Percentiles rank a stretch among this genome's conserved stretches.
phyloP scores from a whole-genome alignment of 2,329 filamentous ascomycete genomes.

The Byssochlamys sp. region DNA sequence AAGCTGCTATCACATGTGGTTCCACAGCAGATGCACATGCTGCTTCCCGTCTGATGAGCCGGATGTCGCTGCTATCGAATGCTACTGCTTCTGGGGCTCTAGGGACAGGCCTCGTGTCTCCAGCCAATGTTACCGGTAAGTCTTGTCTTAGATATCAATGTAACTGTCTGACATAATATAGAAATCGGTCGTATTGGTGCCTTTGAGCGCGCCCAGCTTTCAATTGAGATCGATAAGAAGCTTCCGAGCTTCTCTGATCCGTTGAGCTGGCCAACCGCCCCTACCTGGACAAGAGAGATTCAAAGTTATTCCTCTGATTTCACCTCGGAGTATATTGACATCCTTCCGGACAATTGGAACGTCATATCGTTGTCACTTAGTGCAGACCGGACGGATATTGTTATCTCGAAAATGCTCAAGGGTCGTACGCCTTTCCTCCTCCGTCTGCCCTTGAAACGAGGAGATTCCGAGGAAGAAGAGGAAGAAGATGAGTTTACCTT shows the following conservation, averaged over 20 bases:
- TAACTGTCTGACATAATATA: constrained; percentile 13
- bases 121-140: constrained; percentile 32
- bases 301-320: constrained; percentile 48
- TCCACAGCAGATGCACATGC: constrained; percentile 33
- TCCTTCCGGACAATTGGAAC: constrained; percentile 73
- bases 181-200: constrained; percentile 34
- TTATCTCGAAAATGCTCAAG: constrained; percentile 73
- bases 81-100: constrained; percentile 25
- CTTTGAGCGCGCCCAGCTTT: constrained; percentile 30
- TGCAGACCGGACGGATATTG: constrained; percentile 72
- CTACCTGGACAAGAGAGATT: constrained; percentile 10
- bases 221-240: constrained; percentile 38
- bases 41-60: constrained; percentile 29
- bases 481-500: constrained; percentile 71
- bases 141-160: neutral
- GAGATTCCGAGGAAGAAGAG: constrained; percentile 69
- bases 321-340: constrained; percentile 71
- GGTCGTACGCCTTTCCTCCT: constrained; percentile 73
- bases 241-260: constrained; percentile 35
- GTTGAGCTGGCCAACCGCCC: constrained; percentile 39
- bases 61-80: constrained; percentile 34
- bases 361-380: constrained; percentile 77
- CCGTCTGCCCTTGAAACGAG: constrained; percentile 72
- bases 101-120: constrained; percentile 18
- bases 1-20: constrained; percentile 23